Conservation (phyloP, 345 rosid genomes). For the Firmiana major region DNA sequence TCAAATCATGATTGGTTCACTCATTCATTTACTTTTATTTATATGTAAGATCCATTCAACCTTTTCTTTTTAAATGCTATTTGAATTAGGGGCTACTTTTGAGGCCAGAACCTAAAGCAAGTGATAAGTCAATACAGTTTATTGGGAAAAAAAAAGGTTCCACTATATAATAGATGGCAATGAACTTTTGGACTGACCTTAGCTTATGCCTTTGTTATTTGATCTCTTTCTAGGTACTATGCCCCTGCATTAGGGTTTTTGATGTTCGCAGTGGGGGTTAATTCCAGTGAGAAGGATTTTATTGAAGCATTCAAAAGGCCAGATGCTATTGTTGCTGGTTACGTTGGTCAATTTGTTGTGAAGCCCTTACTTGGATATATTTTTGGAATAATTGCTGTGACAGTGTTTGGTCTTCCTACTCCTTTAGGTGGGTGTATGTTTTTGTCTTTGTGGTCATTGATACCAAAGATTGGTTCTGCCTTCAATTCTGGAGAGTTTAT, state of each 20-base stretch:
- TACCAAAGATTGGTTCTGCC: not conserved
- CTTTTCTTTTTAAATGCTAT: not conserved
- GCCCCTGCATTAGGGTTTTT: constrained; percentile 92
- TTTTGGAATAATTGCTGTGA: constrained; percentile 64
- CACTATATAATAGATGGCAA: not conserved
- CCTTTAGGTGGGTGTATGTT: constrained; percentile 49
- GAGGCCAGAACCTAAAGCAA: not conserved
- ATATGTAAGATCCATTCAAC: not conserved
- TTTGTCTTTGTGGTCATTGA: not conserved
- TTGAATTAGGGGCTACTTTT: not conserved
- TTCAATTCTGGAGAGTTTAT: not conserved
- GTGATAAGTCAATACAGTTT: not conserved
- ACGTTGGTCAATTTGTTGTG: constrained; percentile 70
- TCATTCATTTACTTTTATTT: not conserved
- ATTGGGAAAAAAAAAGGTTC: not conserved
- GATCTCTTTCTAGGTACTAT: constrained; percentile 61
- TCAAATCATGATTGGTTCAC: not conserved
- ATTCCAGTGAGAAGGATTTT: constrained; percentile 86
- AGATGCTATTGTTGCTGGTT: constrained; percentile 68
- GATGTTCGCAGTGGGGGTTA: constrained; percentile 98
- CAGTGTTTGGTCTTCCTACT: constrained; percentile 73
- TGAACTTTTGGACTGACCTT: not conserved
- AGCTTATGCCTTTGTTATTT: constrained; percentile 11
- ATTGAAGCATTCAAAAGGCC: constrained; percentile 84
- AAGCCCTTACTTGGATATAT: constrained; percentile 88